phyloP scores from a whole-genome alignment of 345 rosid genomes.

The Ceriops zippeliana region DNA sequence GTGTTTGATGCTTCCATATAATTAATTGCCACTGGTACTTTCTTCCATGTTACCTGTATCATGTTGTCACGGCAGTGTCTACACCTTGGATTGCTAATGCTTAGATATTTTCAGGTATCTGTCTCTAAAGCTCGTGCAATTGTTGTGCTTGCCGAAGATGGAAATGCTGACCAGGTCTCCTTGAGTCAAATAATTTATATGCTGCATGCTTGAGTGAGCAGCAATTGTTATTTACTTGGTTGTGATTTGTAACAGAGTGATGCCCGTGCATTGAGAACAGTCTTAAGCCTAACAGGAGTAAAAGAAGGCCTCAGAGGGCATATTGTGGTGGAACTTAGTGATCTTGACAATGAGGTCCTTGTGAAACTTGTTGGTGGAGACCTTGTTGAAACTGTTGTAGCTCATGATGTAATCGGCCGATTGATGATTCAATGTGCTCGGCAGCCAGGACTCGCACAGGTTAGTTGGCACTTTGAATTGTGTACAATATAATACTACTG shows the following conservation, averaged over 20 bases:
- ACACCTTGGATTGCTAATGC: conserved; percentile 11
- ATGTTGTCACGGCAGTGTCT: too few relatives aligned
- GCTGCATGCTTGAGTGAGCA: conserved; percentile 11
- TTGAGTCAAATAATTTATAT: conserved; percentile 14
- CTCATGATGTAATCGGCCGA: conserved; percentile 80
- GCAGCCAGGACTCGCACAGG: conserved; percentile 81
- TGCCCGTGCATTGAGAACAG: conserved; percentile 77
- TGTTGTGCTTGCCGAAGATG: conserved; percentile 70
- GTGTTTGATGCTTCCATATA: neutral
- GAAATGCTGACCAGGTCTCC: conserved; percentile 80
- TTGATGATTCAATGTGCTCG: conserved; percentile 84
- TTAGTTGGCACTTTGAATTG: conserved; percentile 19
- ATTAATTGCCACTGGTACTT: neutral
- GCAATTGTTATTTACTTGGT: conserved; percentile 20
- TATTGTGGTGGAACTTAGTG: conserved; percentile 71
- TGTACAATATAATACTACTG: conserved; percentile 1
- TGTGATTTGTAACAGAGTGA: conserved; percentile 50
- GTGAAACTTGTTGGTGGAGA: conserved; percentile 80
- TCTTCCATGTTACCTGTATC: too few relatives aligned
- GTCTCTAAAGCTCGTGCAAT: conserved; percentile 75
- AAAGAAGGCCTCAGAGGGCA: conserved; percentile 73
- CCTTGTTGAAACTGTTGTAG: conserved; percentile 71
- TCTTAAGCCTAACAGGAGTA: conserved; percentile 68
- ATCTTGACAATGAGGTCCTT: conserved; percentile 72
- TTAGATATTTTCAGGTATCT: conserved; percentile 47